Base-by-base conservation (phyloP, 2,329 filamentous ascomycete genomes). In the Emergomyces pasteurianus region DNA sequence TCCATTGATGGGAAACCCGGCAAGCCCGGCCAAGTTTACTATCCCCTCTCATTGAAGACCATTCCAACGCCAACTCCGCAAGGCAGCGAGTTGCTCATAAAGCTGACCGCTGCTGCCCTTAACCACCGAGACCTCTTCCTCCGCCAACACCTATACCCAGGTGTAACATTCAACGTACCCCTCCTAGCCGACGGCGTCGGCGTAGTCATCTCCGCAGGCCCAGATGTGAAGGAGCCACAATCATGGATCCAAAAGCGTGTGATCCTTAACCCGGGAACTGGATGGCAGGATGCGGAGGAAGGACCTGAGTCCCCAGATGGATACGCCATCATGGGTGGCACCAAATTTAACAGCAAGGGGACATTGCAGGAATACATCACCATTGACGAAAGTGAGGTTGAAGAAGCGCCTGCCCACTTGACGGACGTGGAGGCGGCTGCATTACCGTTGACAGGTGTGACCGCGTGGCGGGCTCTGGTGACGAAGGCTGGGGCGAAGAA, bases 41-140 rank as follows among this genome's bases (percentile, higher is more conserved):
- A 77, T 64, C 73, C 74, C 9, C 70, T 78, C 47, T 67, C 70
- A n/a, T 66, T 89, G 59, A 84, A 83, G 64, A 77, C 84, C 40
- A 75, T 87, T 18, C 81, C 86, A 60, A 79, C 81, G 64, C 87
- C 87, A 31, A 79, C 77, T 1, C 87, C 87, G 0, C 81, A 83
- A 31, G 81, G 83, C 18, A 79, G 79, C 64, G 82, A 96, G 72
- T 79, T 96, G 65, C 79, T 95, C 7, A 78, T 97, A 64, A 85
- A 84, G 69, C 79, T 97, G 70, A 82, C 83, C 42, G 89, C 91
- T 58, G 89, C 87, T 1, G 88, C 92, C 16, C 85, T 97, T 58
- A 97, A 97, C 79, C 94, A 97, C 78, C 88, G 92, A 68, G 94
- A 97, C 74, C 84, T 95, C 67, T 97, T 96, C 78, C 88, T 95